Evolutionary conservation across 2,329 filamentous ascomycete genomes (phyloP).

Genomic region (Pestalotiopsis sp.): DNA sequence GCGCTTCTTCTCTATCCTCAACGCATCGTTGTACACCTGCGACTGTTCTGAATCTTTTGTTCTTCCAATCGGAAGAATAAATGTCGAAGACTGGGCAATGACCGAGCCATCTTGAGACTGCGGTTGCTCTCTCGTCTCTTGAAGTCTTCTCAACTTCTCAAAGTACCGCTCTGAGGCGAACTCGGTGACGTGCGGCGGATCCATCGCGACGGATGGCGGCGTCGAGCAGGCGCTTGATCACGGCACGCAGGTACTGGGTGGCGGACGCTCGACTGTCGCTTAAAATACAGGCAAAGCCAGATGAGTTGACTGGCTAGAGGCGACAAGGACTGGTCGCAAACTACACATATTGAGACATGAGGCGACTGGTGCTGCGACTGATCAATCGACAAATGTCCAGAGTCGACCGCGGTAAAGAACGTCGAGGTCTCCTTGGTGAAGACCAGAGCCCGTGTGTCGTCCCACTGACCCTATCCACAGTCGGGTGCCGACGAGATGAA

Average conservation of each 20-base stretch:
- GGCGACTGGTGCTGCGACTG: slow-evolving; percentile 2
- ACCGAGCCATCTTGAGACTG: slow-evolving; percentile 30
- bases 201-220: slow-evolving; percentile 47
- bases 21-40: slow-evolving; percentile 28
- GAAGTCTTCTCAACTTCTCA: slow-evolving; percentile 60
- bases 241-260: slow-evolving; percentile 24
- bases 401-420: background rate
- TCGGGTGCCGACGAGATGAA: background rate
- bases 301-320: slow-evolving; percentile 25
- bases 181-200: slow-evolving; percentile 65
- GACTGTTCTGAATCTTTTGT: slow-evolving; percentile 32
- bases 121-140: slow-evolving; percentile 47
- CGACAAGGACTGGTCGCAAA: slow-evolving; percentile 25
- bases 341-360: slow-evolving; percentile 36
- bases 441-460: background rate
- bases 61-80: slow-evolving; percentile 50
- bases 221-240: slow-evolving; percentile 16
- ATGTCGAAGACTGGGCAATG: slow-evolving; percentile 41
- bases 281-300: slow-evolving; percentile 28
- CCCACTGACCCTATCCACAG: background rate
- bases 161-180: slow-evolving; percentile 69
- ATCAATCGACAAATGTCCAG: background rate
- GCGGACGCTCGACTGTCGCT: slow-evolving; percentile 27
- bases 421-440: background rate
- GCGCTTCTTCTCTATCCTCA: slow-evolving; percentile 29